Evolutionary conservation across 2,329 filamentous ascomycete genomes (phyloP).

Genomic region (Coniochaeta sp.): DNA sequence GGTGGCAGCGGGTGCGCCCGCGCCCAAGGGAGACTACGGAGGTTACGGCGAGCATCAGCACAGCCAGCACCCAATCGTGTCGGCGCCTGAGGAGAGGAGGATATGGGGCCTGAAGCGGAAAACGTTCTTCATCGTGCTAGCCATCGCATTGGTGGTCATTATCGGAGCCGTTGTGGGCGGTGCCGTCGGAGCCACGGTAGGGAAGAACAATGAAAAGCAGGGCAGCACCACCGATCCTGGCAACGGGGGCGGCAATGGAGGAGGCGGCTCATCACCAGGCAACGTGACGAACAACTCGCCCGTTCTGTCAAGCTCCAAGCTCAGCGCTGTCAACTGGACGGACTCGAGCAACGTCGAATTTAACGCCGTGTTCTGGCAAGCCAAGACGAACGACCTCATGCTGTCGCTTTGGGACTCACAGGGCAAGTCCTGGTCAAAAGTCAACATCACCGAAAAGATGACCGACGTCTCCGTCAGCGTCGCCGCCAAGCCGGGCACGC

Average conservation of each 20-base stretch:
- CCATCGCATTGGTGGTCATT: slow-evolving; percentile 7
- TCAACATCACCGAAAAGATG: slow-evolving; percentile 9
- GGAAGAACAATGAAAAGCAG: slow-evolving; percentile 6
- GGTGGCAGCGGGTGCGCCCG: neutral
- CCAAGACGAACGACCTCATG: slow-evolving; percentile 6
- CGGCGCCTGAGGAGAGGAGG: slow-evolving; percentile 1
- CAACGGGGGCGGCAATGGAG: neutral
- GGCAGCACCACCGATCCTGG: neutral
- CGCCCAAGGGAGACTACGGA: neutral
- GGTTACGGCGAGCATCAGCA: neutral
- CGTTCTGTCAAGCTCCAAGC: slow-evolving; percentile 3
- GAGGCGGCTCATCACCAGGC: neutral
- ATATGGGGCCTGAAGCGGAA: slow-evolving; percentile 10
- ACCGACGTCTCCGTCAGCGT: neutral
- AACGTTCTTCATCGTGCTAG: slow-evolving; percentile 10
- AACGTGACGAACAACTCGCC: slow-evolving; percentile 2
- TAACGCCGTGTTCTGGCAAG: slow-evolving; percentile 10
- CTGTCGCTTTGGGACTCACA: slow-evolving; percentile 8
- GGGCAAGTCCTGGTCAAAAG: slow-evolving; percentile 3
- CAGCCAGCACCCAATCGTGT: neutral
- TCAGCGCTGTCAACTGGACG: slow-evolving; percentile 10
- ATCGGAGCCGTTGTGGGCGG: slow-evolving; percentile 12
- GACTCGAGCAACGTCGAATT: slow-evolving; percentile 6
- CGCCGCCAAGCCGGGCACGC: neutral
- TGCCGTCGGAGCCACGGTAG: slow-evolving; percentile 12